Percentiles rank a stretch among this genome's conserved stretches.
Conservation (phyloP, 306 rosid genomes). For the Gastrolobium villosum region DNA sequence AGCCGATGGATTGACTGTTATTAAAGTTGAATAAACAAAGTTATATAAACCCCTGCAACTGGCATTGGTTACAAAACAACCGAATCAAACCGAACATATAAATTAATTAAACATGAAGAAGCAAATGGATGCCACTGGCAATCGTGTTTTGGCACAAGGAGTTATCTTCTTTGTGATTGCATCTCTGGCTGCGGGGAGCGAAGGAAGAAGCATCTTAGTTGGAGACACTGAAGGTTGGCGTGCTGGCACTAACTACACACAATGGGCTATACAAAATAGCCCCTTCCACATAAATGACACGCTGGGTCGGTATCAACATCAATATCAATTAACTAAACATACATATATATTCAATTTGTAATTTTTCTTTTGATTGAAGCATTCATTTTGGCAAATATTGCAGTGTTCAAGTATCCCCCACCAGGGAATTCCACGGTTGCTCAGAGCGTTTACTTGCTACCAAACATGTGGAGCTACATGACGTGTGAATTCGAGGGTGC, state of each 20-base stretch:
- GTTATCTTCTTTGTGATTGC: constrained; percentile 44
- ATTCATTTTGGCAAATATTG: neutral
- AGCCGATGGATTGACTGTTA: neutral
- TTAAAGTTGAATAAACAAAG: neutral
- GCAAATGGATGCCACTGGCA: neutral
- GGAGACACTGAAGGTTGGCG: constrained; percentile 82
- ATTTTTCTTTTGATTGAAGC: neutral
- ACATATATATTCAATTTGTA: neutral
- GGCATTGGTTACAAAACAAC: neutral
- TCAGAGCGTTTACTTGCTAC: constrained; percentile 61
- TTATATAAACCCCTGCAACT: constrained; percentile 38
- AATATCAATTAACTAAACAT: neutral
- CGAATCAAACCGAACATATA: neutral
- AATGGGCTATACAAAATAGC: constrained; percentile 65
- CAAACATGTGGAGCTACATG: constrained; percentile 59
- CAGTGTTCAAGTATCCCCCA: constrained; percentile 67
- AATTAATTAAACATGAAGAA: constrained; percentile 28
- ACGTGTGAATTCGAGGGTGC: constrained; percentile 61
- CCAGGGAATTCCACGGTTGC: constrained; percentile 37
- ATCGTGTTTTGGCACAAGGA: constrained; percentile 11
- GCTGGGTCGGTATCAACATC: constrained; percentile 49
- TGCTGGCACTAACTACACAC: constrained; percentile 71
- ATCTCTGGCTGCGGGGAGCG: constrained; percentile 35
- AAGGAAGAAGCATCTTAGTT: constrained; percentile 60
- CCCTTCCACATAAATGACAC: constrained; percentile 71